Percentiles rank a stretch among this genome's conserved stretches.
phyloP scores from a whole-genome alignment of 345 rosid genomes.

The Eucalyptus regnans region DNA sequence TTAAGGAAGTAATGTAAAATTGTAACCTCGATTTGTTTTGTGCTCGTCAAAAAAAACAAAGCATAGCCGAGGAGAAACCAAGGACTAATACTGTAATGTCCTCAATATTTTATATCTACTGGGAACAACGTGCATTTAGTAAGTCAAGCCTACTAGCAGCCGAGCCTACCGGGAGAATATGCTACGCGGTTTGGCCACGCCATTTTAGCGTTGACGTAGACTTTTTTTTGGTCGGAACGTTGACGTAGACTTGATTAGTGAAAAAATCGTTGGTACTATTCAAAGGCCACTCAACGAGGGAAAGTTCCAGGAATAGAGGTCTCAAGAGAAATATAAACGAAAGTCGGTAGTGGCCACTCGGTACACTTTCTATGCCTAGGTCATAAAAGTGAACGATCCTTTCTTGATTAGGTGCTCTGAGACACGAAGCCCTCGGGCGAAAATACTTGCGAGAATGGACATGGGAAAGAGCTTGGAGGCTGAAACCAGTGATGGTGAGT shows the following conservation, averaged over 20 bases:
- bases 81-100: background rate
- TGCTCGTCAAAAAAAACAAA: background rate
- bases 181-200: background rate
- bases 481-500: background rate
- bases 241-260: background rate
- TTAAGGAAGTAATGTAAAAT: background rate
- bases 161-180: background rate
- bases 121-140: background rate
- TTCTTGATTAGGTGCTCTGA: background rate
- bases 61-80: background rate
- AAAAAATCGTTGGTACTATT: background rate
- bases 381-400: background rate
- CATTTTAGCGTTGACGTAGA: background rate
- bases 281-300: background rate
- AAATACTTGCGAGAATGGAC: background rate
- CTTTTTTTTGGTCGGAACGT: background rate
- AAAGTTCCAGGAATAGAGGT: background rate
- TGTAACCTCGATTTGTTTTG: background rate
- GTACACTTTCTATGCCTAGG: background rate
- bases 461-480: background rate
- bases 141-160: background rate
- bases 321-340: background rate
- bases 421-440: rapidly evolving
- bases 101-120: background rate
- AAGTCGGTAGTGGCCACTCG: background rate